These are phyloP conservation scores for Globisporangium paddicum DNA, from an alignment of 352 stramenopile genomes.

Conservation along the genomic window DNA sequence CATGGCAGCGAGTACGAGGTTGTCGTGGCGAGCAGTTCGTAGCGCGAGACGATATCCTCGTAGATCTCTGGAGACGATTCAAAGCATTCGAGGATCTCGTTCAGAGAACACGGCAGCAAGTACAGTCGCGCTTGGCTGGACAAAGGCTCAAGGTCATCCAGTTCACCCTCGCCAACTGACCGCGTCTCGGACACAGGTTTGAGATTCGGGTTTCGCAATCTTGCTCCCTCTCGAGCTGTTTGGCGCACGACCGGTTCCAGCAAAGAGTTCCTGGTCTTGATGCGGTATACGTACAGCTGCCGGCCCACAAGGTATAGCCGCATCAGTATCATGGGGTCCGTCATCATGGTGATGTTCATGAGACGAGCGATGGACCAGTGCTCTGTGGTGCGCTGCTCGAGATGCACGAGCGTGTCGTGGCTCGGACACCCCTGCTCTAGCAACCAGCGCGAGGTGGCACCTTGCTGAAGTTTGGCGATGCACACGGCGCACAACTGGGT, in stretches of 20 bases:
- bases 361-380: conserved; percentile 25
- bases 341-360: conserved; percentile 27
- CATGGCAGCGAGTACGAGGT: conserved; percentile 10
- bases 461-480: background rate
- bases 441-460: background rate
- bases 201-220: background rate
- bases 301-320: conserved; percentile 14
- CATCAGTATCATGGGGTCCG: conserved; percentile 22
- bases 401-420: conserved; percentile 14
- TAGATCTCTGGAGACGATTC: background rate
- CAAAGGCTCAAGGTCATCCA: background rate
- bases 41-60: conserved; percentile 4
- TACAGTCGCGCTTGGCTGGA: background rate
- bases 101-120: conserved; percentile 8
- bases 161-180: background rate
- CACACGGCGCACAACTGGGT: background rate
- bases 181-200: background rate
- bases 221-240: too few species aligned
- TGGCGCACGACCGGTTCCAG: background rate
- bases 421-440: conserved; percentile 10
- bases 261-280: conserved; percentile 1
- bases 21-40: conserved; percentile 8
- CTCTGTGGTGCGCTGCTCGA: conserved; percentile 17
- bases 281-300: conserved; percentile 19
- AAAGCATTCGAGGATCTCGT: conserved; percentile 2